phyloP scores from a whole-genome alignment of 2,329 filamentous ascomycete species.

The Talaromyces islandicus region DNA sequence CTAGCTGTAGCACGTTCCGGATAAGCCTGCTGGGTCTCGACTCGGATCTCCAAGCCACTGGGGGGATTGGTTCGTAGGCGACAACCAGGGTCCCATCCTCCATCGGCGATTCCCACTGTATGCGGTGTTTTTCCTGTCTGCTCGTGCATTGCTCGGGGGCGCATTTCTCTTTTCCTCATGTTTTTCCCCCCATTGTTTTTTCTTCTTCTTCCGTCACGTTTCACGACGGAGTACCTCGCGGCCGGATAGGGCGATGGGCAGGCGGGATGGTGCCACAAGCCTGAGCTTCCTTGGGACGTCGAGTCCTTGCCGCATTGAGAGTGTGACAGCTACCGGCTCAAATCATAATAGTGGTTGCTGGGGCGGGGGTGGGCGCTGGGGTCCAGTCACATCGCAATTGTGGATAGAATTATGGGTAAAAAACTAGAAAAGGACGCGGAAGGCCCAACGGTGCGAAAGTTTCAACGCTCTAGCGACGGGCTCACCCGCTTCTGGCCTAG shows the following conservation, averaged over 20 bases:
- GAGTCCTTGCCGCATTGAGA: background rate
- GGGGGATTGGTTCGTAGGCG: background rate
- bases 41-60: slow-evolving; percentile 7
- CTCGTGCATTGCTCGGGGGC: too few relatives aligned
- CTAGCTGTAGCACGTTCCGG: background rate
- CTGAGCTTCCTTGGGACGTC: background rate
- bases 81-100: background rate
- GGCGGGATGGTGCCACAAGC: background rate
- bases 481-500: background rate
- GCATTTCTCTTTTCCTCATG: too few relatives aligned
- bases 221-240: background rate
- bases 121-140: background rate
- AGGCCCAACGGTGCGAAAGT: background rate
- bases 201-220: background rate
- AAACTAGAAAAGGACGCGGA: background rate
- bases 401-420: background rate
- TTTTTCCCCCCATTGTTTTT: background rate
- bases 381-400: background rate
- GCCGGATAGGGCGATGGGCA: background rate
- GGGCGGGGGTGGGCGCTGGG: background rate
- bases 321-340: background rate
- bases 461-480: background rate
- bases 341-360: background rate
- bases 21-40: slow-evolving; percentile 4
- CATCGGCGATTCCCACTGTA: background rate